phyloP scores from a whole-genome alignment of 257 asterid genomes.

The Plectranthus barbatus region DNA sequence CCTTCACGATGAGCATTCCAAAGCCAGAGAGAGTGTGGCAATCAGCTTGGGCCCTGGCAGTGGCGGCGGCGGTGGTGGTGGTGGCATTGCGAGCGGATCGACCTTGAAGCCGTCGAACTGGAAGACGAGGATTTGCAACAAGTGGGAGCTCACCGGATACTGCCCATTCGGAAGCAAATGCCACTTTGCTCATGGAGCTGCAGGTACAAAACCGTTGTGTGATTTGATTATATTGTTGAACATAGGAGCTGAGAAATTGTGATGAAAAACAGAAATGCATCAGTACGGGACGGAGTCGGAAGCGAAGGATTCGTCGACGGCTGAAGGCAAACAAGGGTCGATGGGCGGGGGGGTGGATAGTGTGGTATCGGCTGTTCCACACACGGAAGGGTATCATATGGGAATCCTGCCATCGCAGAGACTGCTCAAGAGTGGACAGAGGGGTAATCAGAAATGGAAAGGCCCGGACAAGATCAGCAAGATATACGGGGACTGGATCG shows the following conservation, averaged over 20 bases:
- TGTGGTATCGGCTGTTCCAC: no score
- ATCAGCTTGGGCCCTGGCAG: no score
- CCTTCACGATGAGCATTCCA: conserved; percentile 73
- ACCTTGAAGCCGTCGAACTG: conserved; percentile 69
- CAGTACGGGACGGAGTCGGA: conserved; percentile 41
- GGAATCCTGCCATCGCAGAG: conserved; percentile 55
- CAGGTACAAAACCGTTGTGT: conserved; percentile 79
- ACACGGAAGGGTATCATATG: conserved; percentile 25
- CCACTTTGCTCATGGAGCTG: conserved; percentile 77
- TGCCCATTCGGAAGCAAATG: conserved; percentile 84
- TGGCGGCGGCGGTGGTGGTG: conserved; percentile 14
- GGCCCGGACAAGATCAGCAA: conserved; percentile 79
- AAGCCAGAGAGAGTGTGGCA: conserved; percentile 66
- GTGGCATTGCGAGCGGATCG: conserved; percentile 29
- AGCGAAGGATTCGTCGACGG: conserved; percentile 32
- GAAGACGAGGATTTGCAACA: conserved; percentile 82
- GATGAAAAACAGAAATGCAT: conserved; percentile 32
- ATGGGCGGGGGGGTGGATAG: conserved; percentile 22
- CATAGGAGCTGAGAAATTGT: no score
- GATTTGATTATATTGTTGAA: no score
- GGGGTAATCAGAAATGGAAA: conserved; percentile 37
- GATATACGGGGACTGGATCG: conserved; percentile 58
- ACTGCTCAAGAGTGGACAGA: conserved; percentile 27
- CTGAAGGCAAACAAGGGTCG: conserved; percentile 41
- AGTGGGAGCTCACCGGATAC: conserved; percentile 79